These are phyloP conservation scores for Nannochloris sp. DNA, from an alignment of 139 green algal genomes.

Conservation along the genomic window DNA sequence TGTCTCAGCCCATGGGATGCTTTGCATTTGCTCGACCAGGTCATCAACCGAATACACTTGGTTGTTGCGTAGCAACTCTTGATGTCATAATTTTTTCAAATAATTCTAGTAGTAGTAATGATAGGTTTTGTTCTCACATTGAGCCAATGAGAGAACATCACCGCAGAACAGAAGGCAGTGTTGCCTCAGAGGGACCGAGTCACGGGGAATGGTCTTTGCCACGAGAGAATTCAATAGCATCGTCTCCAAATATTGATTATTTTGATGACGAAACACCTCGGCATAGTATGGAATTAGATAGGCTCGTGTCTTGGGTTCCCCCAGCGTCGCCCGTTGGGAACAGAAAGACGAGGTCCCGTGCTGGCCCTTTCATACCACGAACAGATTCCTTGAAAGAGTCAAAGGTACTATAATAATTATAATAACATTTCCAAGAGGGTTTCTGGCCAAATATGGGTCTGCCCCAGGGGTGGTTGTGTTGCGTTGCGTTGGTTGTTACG, in stretches of 20 bases:
- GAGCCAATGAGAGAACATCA: no score
- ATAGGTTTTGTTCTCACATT: no score
- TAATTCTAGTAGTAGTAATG: no score
- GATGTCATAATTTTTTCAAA: no score
- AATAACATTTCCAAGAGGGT: no score
- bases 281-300: neutral
- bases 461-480: neutral
- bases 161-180: no score
- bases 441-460: neutral
- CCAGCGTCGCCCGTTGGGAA: neutral
- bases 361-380: neutral
- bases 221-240: neutral
- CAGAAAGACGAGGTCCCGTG: conserved; percentile 5
- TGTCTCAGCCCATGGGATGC: no score
- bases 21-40: no score
- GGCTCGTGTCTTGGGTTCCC: conserved; percentile 4
- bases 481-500: neutral
- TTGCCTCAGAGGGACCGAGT: neutral
- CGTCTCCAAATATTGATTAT: neutral
- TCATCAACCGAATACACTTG: no score
- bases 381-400: conserved; percentile 8
- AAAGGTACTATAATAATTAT: conserved; percentile 5
- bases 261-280: neutral
- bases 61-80: no score
- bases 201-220: neutral